Base-by-base conservation (phyloP, 2,329 filamentous ascomycete genomes). In the Keithomyces neogunnii region DNA sequence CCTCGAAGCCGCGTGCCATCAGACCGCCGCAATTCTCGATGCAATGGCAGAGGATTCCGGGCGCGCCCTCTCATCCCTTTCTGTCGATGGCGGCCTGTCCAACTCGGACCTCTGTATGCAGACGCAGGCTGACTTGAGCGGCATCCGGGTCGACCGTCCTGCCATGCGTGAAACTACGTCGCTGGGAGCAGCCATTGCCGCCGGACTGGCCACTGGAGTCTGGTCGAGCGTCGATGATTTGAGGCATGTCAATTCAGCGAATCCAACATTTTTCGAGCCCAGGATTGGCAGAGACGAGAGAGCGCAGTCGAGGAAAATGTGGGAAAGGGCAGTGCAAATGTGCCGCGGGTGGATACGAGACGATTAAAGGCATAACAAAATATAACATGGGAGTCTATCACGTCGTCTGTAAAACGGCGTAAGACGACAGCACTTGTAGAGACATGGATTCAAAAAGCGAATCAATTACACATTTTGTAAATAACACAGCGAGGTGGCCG, bases 151-250 rank as follows among this genome's bases (percentile, higher is more conserved):
- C 54, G 82, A 91, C 66, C 83, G 90, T 29, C 90, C 90, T 0
- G 78, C 82, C 51, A 95, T 96, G 90, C 85, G 88, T 52, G 90
- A 96, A 73, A 95, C 89, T 3, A 96, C 90, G 1, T 86, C 89
- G 1, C 78, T 96, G 2, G 90, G 90, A 30, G 89, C 90, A 11
- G 90, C 90, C 46, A 92, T 95, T 60, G 89, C 90, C 13, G 90
- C 90, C 7, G 90, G 88, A n/a, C 82, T 95, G 53, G 89, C 89
- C 7, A 82, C 88, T 10, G 84, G 80, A 44, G 81, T 92, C 35
- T 95, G 89, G 88, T 78, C 81, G 56, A 78, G 82, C 61, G 82
- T 93, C 52, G 78, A 83, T 31, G 87, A 92, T 60, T 71, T 95
- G 33, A 81, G 81, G 59, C 74, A 83, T 54, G 83, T 93, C 66